Conservation (phyloP, 495 filamentous ascomycete species). For the Aspergillus nanangensis region DNA sequence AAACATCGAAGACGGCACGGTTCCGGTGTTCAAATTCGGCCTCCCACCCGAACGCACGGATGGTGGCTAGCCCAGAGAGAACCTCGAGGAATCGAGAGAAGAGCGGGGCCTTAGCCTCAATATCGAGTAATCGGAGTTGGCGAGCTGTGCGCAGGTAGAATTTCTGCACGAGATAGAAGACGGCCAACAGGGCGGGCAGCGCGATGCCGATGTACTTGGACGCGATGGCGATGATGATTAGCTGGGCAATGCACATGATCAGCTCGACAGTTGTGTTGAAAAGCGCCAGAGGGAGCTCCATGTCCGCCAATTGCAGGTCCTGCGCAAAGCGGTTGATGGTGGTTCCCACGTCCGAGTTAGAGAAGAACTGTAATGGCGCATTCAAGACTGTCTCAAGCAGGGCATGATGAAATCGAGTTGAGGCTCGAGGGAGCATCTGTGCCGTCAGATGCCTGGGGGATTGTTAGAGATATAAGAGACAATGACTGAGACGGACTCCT, state of each 20-base stretch:
- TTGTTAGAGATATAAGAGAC: no score
- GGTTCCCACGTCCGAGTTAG: no score
- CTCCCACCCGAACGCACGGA: slow-evolving; percentile 65
- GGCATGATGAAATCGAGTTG: no score
- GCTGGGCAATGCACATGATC: slow-evolving; percentile 18
- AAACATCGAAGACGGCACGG: slow-evolving; percentile 18
- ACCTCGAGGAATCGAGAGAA: slow-evolving; percentile 69
- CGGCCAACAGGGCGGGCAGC: slow-evolving; percentile 15
- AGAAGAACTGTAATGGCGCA: no score
- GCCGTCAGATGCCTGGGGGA: no score
- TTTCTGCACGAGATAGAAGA: slow-evolving; percentile 45
- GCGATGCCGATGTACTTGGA: slow-evolving; percentile 20
- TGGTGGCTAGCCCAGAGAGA: slow-evolving; percentile 61
- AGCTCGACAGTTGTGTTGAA: no score
- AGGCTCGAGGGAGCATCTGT: no score
- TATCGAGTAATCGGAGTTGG: slow-evolving; percentile 54
- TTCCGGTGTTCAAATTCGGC: no score
- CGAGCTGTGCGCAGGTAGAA: slow-evolving; percentile 59
- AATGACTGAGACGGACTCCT: no score
- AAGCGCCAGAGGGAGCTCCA: slow-evolving; percentile 36
- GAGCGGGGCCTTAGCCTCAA: slow-evolving; percentile 55
- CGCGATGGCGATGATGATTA: slow-evolving; percentile 20
- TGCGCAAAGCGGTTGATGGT: no score
- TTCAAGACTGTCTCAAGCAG: no score
- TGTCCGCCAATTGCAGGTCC: not conserved